Conservation (phyloP, 768 basidiomycete genomes). For the Leucocoprinus sp. region DNA sequence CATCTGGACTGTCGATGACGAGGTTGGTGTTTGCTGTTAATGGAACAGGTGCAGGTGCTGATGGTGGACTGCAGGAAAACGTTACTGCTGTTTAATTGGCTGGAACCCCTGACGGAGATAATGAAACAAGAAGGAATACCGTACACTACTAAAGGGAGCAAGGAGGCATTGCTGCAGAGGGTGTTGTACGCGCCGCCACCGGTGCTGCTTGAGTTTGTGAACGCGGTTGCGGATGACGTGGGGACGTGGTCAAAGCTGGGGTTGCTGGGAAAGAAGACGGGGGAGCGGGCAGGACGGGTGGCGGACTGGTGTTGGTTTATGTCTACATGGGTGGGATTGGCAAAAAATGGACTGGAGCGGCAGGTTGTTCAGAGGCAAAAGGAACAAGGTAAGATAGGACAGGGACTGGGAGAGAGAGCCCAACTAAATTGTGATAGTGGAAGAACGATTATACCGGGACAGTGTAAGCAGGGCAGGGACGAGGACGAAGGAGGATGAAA, state of each 20-base stretch:
- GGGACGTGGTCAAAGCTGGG: conserved; percentile 68
- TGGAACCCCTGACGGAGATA: conserved; percentile 64
- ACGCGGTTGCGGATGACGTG: conserved; percentile 71
- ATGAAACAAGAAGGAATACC: conserved; percentile 63
- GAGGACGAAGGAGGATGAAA: conserved; percentile 53
- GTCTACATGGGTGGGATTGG: conserved; percentile 69
- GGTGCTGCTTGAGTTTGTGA: conserved; percentile 69
- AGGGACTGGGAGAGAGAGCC: no score
- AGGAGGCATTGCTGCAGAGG: conserved; percentile 57
- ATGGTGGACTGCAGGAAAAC: conserved; percentile 47
- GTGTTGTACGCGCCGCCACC: conserved; percentile 77
- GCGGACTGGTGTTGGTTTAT: conserved; percentile 87
- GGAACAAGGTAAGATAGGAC: conserved; percentile 57
- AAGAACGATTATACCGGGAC: conserved; percentile 67
- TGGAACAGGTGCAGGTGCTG: background rate
- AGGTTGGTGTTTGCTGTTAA: conserved; percentile 34
- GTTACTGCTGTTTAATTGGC: conserved; percentile 79
- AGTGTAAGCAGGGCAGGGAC: conserved; percentile 62
- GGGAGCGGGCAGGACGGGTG: conserved; percentile 63
- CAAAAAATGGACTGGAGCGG: conserved; percentile 78
- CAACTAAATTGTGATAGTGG: conserved; percentile 39
- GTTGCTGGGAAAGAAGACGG: conserved; percentile 53
- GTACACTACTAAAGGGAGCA: conserved; percentile 40
- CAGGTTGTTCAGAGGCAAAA: conserved; percentile 58
- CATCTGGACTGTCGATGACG: conserved; percentile 64